These are phyloP conservation scores for Fusarium praegraminearum DNA, from an alignment of 2,329 filamentous ascomycete species.

Conservation along the genomic window DNA sequence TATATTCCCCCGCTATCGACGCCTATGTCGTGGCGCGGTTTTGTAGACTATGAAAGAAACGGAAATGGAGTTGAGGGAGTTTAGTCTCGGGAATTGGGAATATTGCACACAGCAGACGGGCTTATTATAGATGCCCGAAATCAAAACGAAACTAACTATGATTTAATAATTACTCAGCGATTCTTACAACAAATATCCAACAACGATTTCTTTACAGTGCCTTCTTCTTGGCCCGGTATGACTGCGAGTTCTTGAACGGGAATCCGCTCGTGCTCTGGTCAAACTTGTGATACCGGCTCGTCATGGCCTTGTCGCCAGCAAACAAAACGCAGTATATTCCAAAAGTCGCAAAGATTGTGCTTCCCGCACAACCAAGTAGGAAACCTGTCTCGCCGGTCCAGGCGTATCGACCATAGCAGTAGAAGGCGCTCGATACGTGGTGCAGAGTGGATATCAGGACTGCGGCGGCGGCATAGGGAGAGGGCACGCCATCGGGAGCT, in stretches of 20 bases:
- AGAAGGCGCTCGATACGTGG: conserved; percentile 72
- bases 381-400: conserved; percentile 68
- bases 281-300: conserved; percentile 53
- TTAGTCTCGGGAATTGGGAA: conserved; percentile 34
- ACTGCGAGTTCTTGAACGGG: conserved; percentile 54
- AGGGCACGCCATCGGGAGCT: conserved; percentile 57
- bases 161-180: conserved; percentile 14
- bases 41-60: conserved; percentile 9
- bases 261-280: conserved; percentile 57
- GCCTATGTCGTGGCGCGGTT: no score
- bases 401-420: conserved; percentile 77
- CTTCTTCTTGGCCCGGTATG: conserved; percentile 56
- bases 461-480: conserved; percentile 74
- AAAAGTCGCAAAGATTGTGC: conserved; percentile 67
- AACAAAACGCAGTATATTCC: conserved; percentile 58
- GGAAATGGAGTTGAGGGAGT: conserved; percentile 46
- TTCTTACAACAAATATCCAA: not conserved
- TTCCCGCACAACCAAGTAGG: conserved; percentile 69
- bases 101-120: conserved; percentile 16
- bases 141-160: conserved; percentile 32
- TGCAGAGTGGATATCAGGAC: conserved; percentile 75
- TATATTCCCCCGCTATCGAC: no score
- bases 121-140: conserved; percentile 14
- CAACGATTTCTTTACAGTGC: conserved; percentile 40
- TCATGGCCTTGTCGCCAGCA: conserved; percentile 54